phyloP scores from a whole-genome alignment of 176 grass and related monocot genomes.

The Musa itinerans region DNA sequence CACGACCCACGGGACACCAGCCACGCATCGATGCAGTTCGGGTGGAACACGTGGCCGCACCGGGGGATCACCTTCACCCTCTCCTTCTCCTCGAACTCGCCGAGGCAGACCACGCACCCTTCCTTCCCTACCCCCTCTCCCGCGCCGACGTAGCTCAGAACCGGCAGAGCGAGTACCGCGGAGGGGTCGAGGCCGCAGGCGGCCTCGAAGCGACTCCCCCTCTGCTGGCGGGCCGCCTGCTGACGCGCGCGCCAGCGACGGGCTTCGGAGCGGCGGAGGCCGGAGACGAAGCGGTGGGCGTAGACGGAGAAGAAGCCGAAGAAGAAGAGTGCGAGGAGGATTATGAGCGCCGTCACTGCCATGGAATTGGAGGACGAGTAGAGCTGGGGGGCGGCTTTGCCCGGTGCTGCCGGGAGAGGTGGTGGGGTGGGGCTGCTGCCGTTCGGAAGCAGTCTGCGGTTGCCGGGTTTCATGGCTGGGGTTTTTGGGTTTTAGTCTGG shows the following conservation, averaged over 20 bases:
- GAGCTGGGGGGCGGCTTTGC: neutral
- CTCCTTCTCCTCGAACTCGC: slow-evolving; percentile 30
- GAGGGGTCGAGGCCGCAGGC: slow-evolving; percentile 15
- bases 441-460: neutral
- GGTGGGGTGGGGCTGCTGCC: neutral
- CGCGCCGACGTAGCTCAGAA: neutral
- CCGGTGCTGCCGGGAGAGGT: neutral
- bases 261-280: neutral
- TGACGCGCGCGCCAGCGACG: neutral
- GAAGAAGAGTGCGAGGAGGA: slow-evolving; percentile 24
- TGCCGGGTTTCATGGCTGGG: neutral
- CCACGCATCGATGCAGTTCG: slow-evolving; percentile 28
- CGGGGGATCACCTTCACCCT: slow-evolving; percentile 28
- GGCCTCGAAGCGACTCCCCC: neutral
- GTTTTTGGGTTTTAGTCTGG: too few species aligned
- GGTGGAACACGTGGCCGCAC: slow-evolving; percentile 34
- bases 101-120: slow-evolving; percentile 37
- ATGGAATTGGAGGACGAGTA: slow-evolving; percentile 11
- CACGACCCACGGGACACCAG: slow-evolving; percentile 19
- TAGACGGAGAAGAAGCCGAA: slow-evolving; percentile 18
- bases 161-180: slow-evolving; percentile 20
- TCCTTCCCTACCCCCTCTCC: neutral
- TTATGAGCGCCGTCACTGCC: slow-evolving; percentile 2
- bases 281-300: slow-evolving; percentile 10
- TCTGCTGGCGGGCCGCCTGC: neutral